These are phyloP conservation scores for Phytophthora rubi DNA, from an alignment of 352 stramenopile genomes.

Conservation along the genomic window DNA sequence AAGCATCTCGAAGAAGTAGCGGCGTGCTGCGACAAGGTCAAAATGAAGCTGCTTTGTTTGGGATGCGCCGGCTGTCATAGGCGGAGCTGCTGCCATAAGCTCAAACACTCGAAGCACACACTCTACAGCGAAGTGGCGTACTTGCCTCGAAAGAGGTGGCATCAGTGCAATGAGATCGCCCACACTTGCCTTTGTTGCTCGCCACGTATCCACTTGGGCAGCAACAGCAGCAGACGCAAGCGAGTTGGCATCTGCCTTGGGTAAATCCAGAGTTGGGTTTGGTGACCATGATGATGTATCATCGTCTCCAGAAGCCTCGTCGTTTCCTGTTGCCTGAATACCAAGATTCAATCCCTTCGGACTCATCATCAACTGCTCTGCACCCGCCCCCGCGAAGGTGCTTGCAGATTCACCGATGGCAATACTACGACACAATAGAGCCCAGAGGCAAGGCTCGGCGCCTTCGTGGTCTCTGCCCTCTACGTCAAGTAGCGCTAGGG, in stretches of 20 bases:
- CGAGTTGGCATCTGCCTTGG: conserved; percentile 34
- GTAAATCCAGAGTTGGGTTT: conserved; percentile 26
- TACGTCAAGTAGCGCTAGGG: conserved; percentile 72
- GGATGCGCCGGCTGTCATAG: conserved; percentile 18
- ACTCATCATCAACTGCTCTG: conserved; percentile 73
- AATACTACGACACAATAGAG: conserved; percentile 80
- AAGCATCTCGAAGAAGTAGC: conserved; percentile 54
- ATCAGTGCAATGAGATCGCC: conserved; percentile 62
- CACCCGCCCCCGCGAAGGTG: conserved; percentile 28
- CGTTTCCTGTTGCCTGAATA: conserved; percentile 18
- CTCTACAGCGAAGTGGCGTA: conserved; percentile 79
- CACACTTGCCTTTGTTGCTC: conserved; percentile 73
- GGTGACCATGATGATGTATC: conserved; percentile 21
- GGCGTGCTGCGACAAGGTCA: conserved; percentile 62
- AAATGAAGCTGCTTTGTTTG: conserved; percentile 62
- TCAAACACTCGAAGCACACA: conserved; percentile 83
- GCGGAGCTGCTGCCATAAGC: conserved; percentile 43
- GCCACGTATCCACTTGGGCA: conserved; percentile 73
- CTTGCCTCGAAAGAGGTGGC: conserved; percentile 74
- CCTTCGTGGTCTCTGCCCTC: conserved; percentile 53
- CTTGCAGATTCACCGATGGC: conserved; percentile 77
- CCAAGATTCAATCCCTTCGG: conserved; percentile 57
- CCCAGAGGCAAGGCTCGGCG: conserved; percentile 71
- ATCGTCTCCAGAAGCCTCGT: conserved; percentile 27
- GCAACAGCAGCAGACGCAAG: conserved; percentile 49